phyloP scores from a whole-genome alignment of 345 rosid genomes.

The Pistacia integerrima region DNA sequence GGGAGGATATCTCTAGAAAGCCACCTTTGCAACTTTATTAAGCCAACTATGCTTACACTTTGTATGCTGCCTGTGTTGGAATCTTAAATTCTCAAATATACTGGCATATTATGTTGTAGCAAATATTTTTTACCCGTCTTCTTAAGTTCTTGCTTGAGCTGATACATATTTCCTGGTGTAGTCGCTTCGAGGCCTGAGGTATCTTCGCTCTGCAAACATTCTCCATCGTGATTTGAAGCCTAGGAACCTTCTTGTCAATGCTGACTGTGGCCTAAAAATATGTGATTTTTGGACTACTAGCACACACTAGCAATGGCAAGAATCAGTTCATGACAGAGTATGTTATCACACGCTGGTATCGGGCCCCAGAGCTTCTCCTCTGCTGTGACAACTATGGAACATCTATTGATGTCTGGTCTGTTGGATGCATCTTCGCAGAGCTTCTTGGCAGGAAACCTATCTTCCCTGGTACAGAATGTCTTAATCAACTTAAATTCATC shows the following conservation, averaged over 20 bases:
- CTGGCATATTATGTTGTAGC: not conserved
- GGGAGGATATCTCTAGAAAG: not conserved
- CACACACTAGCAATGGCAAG: constrained; percentile 71
- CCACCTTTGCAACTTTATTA: not conserved
- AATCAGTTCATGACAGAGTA: constrained; percentile 90
- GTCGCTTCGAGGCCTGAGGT: constrained; percentile 86
- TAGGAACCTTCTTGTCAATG: constrained; percentile 81
- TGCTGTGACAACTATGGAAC: constrained; percentile 86
- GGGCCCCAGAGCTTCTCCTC: constrained; percentile 89
- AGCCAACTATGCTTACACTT: not conserved
- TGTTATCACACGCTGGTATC: constrained; percentile 89
- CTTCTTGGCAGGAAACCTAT: constrained; percentile 81
- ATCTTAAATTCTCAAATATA: not conserved
- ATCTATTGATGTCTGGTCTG: constrained; percentile 90
- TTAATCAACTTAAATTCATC: constrained; percentile 82
- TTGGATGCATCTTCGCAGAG: constrained; percentile 89
- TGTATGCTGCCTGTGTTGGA: not conserved
- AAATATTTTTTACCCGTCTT: not conserved
- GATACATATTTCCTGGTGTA: constrained; percentile 25
- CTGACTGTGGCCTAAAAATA: constrained; percentile 80
- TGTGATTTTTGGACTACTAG: constrained; percentile 75
- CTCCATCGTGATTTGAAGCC: constrained; percentile 93
- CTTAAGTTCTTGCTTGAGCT: not conserved
- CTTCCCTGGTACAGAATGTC: constrained; percentile 80
- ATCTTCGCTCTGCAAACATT: constrained; percentile 84